A percentile compares a stretch with the other conserved stretches of the same genome.
Conservation (phyloP, 768 basidiomycete species). For the Trametes elegans region DNA sequence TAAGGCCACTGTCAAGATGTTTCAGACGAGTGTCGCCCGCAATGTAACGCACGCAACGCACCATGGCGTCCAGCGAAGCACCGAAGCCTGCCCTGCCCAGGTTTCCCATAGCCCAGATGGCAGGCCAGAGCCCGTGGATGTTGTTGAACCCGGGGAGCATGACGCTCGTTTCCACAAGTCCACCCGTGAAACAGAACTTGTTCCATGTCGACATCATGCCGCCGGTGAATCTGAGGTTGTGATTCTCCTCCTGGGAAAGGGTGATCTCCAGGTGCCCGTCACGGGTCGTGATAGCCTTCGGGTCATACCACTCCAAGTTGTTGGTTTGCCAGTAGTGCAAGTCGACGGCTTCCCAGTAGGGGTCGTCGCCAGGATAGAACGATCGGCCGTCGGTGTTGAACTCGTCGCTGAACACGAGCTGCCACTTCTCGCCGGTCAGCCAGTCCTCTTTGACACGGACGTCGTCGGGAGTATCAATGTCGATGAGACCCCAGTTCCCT, state of each 20-base stretch:
- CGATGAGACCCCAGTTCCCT: conserved; percentile 49
- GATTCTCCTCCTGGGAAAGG: conserved; percentile 56
- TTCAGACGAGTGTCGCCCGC: not conserved
- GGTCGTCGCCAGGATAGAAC: conserved; percentile 77
- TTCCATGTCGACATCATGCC: conserved; percentile 66
- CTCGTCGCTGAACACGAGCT: conserved; percentile 84
- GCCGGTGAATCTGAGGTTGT: conserved; percentile 34
- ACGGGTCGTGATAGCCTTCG: conserved; percentile 49
- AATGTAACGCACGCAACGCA: too few species aligned
- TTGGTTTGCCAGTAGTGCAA: conserved; percentile 73
- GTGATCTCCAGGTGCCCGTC: conserved; percentile 43
- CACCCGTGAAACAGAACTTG: conserved; percentile 88
- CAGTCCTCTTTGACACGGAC: conserved; percentile 34
- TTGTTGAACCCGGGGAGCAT: conserved; percentile 66
- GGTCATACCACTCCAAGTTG: conserved; percentile 81
- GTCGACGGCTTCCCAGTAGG: conserved; percentile 80
- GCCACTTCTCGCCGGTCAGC: conserved; percentile 29
- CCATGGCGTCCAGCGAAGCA: conserved; percentile 79
- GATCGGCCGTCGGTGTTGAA: conserved; percentile 70
- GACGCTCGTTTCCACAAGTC: conserved; percentile 65
- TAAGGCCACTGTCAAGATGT: conserved; percentile 62
- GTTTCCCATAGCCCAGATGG: conserved; percentile 61
- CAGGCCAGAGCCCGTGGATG: conserved; percentile 45
- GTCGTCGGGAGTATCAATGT: conserved; percentile 50
- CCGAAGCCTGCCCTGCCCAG: conserved; percentile 87